Percentiles rank a stretch among this genome's conserved stretches.
phyloP scores from a whole-genome alignment of 805 yeast species.

The Ogataea pignaliae region DNA sequence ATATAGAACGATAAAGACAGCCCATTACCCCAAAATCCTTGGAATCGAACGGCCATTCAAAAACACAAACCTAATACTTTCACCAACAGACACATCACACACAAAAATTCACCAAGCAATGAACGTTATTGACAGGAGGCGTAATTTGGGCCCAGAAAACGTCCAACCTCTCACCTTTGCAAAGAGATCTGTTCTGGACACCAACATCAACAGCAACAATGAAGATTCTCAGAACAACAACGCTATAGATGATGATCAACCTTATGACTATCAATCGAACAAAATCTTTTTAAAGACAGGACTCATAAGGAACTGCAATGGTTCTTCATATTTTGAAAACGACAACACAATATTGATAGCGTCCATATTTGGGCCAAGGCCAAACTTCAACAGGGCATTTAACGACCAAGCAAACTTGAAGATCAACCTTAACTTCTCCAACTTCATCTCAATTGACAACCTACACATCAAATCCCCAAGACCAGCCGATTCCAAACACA shows the following conservation, averaged over 20 bases:
- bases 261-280: conserved; percentile 14
- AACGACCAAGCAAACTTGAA: conserved; percentile 30
- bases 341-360: conserved; percentile 60
- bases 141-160: conserved; percentile 77
- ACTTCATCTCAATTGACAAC: conserved; percentile 30
- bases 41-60: too few relatives aligned
- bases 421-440: conserved; percentile 38
- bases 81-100: not conserved
- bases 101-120: conserved; percentile 18
- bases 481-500: conserved; percentile 42
- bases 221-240: conserved; percentile 4
- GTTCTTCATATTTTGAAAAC: conserved; percentile 75
- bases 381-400: conserved; percentile 37
- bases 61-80: too few relatives aligned
- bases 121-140: conserved; percentile 65
- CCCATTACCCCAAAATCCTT: too few relatives aligned
- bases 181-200: conserved; percentile 11
- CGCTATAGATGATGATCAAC: conserved; percentile 3
- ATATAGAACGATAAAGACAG: too few relatives aligned
- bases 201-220: conserved; percentile 3
- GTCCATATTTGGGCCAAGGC: conserved; percentile 85
- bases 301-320: conserved; percentile 65
- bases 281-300: conserved; percentile 58
- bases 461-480: conserved; percentile 28
- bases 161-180: conserved; percentile 49